Evolutionary conservation across 2,329 filamentous ascomycete genomes (phyloP).

Genomic region (Aureobasidium melanogenum): DNA sequence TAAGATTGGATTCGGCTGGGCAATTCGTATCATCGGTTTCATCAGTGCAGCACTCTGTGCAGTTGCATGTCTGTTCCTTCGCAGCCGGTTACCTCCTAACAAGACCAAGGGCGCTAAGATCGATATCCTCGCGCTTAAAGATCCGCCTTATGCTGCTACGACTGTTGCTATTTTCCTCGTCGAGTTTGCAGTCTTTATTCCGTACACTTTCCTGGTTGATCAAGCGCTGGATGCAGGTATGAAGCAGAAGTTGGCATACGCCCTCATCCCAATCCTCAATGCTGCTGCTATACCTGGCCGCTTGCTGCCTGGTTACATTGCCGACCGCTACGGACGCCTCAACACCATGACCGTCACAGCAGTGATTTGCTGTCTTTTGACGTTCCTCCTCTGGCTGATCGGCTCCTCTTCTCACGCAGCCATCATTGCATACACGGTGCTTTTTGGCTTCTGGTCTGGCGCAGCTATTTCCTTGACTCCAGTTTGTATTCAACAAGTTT

Average conservation of each 20-base stretch:
- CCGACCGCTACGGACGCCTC: constrained; percentile 27
- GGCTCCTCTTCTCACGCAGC: constrained; percentile 14
- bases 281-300: constrained; percentile 23
- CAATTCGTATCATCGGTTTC: constrained; percentile 36
- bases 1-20: constrained; percentile 36
- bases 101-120: background rate
- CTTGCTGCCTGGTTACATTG: constrained; percentile 24
- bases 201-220: constrained; percentile 27
- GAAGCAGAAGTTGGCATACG: constrained; percentile 20
- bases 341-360: constrained; percentile 23
- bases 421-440: constrained; percentile 20
- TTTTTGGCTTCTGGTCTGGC: constrained; percentile 24
- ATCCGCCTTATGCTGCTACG: constrained; percentile 14
- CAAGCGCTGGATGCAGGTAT: constrained; percentile 24
- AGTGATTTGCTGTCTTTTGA: constrained; percentile 18
- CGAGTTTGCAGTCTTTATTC: constrained; percentile 30
- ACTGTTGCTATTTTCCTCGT: constrained; percentile 27
- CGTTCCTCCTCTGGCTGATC: constrained; percentile 20
- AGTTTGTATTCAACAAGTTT: constrained; percentile 26
- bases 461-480: constrained; percentile 25
- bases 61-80: constrained; percentile 31
- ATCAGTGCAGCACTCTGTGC: constrained; percentile 30
- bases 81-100: constrained; percentile 31
- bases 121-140: background rate
- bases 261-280: constrained; percentile 27